Base-by-base conservation (phyloP, 1,139 yeast genomes). In the Zygoascus sp. region DNA sequence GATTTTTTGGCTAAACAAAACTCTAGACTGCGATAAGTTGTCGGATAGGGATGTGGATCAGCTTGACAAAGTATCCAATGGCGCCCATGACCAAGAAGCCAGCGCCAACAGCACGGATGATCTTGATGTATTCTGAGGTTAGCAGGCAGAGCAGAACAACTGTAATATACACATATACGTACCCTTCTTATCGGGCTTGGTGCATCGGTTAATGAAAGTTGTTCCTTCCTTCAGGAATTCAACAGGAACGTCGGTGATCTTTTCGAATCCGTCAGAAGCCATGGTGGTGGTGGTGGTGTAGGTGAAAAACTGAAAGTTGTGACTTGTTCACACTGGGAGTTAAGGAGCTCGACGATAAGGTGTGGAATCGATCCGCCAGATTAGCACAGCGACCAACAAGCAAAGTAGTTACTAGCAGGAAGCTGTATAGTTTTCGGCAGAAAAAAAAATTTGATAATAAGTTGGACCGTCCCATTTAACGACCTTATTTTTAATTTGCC, bases 81-180 rank as follows among this genome's bases (percentile, higher is more conserved):
- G 88, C 85, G 62, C 98, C 98, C 92, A 92, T 94, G 80, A 90
- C 90, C 59, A 90, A 73, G 71, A 90, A 92, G 60, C 98, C 98
- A 58, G 89, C 77, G 62, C 97, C 97, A 50, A 92, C 97, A 49
- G 97, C 97, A 72, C 92, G 83, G 58, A 92, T 79, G 64, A 90
- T 86, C 70, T 85, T 84, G 52, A 82, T 62, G 75, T 86, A 90
- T 73, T 92, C 98, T 79, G 55, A 19, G 3, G 40, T 37, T 15
- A 37, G 15, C 7, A 28, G 16, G 19, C 16, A 21, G 16, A n/a
- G 16, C 17, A 44, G 34, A 17, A 36, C 13, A 13, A 32, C 11
- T n/a, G 22, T 15, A 25, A 17, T n/a, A 15, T 22, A 13, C 34
- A 23, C 19, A 15, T n/a, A 28, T 28, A 75, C 83, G 58, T 69